Conservation (phyloP, 306 rosid genomes). For the Prunus fruticosa region DNA sequence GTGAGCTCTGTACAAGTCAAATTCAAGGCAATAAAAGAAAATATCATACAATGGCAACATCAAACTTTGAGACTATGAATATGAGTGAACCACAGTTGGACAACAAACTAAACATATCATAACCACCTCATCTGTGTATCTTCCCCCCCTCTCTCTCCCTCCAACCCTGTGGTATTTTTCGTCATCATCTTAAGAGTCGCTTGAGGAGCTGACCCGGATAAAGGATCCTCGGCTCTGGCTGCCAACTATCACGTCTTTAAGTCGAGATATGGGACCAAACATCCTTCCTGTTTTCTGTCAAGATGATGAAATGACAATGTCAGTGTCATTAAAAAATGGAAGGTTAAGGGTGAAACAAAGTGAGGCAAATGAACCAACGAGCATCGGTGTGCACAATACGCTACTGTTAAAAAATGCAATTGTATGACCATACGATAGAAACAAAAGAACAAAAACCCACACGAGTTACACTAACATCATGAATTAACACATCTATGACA, state of each 20-base stretch:
- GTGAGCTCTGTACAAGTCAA: constrained; percentile 11
- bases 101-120: not conserved
- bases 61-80: not conserved
- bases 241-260: constrained; percentile 78
- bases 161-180: constrained; percentile 28
- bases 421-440: too few species aligned
- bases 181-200: constrained; percentile 65
- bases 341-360: too few species aligned
- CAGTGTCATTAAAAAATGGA: not conserved
- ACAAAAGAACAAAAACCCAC: too few species aligned
- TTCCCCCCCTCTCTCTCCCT: constrained; percentile 2
- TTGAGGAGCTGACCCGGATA: constrained; percentile 52
- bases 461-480: not conserved
- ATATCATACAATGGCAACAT: not conserved
- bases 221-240: constrained; percentile 71
- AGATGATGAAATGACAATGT: constrained; percentile 6
- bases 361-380: too few species aligned
- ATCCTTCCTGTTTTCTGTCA: constrained; percentile 60
- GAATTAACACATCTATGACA: not conserved
- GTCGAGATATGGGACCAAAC: constrained; percentile 68
- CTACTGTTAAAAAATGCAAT: too few species aligned
- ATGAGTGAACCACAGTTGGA: not conserved
- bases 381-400: too few species aligned
- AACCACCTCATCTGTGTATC: not conserved
- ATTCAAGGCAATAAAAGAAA: not conserved